Conservation (phyloP, 2,329 filamentous ascomycete species). For the Ceratocystis harringtonii region DNA sequence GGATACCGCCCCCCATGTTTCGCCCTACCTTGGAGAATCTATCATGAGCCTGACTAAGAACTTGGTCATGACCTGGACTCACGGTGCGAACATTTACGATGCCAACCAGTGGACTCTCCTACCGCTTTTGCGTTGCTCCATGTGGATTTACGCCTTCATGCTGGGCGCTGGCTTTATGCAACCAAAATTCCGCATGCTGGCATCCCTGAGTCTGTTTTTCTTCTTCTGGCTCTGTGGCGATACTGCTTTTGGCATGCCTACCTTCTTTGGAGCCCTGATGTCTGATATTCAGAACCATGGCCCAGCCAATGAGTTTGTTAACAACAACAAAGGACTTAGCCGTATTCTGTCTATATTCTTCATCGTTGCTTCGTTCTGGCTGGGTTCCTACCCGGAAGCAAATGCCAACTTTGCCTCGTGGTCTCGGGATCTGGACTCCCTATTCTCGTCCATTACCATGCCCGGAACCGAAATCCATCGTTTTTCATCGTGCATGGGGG, state of each 20-base stretch:
- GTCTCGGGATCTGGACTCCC: conserved; percentile 32
- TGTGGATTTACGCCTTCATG: conserved; percentile 40
- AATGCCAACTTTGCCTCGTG: conserved; percentile 38
- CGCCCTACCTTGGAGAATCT: conserved; percentile 24
- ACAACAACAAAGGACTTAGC: conserved; percentile 30
- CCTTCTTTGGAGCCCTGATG: conserved; percentile 47
- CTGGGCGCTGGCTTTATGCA: conserved; percentile 36
- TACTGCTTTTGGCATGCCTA: conserved; percentile 39
- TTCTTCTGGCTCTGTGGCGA: conserved; percentile 29
- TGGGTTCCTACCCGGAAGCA: conserved; percentile 46
- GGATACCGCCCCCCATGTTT: conserved; percentile 35
- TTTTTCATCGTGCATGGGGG: conserved; percentile 27
- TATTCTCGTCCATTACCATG: conserved; percentile 32
- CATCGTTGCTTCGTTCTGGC: conserved; percentile 37
- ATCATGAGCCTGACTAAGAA: conserved; percentile 27
- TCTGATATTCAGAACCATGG: conserved; percentile 42
- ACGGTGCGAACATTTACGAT: conserved; percentile 37
- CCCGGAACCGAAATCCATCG: conserved; percentile 32
- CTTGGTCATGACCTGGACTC: conserved; percentile 37
- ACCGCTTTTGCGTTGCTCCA: conserved; percentile 39
- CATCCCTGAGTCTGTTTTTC: conserved; percentile 34
- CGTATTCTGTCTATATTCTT: conserved; percentile 34
- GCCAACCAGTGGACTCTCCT: conserved; percentile 44
- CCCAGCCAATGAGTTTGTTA: conserved; percentile 33
- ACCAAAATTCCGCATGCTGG: conserved; percentile 34